phyloP scores from a whole-genome alignment of 805 yeast species.

The Saccharomycopsis sp. region DNA sequence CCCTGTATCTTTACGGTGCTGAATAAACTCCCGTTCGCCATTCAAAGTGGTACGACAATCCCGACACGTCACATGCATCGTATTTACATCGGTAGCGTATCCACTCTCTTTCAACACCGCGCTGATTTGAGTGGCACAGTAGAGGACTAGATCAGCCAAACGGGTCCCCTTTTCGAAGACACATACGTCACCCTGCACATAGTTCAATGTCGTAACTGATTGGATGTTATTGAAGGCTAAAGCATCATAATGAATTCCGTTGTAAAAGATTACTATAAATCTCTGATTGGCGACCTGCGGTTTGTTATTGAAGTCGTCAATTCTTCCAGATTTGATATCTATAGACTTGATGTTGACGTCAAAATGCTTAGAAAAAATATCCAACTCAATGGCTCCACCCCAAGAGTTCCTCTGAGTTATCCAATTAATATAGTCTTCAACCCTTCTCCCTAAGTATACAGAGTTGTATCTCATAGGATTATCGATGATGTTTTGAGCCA shows the following conservation, averaged over 20 bases:
- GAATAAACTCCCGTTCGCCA: slow-evolving; percentile 60
- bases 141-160: slow-evolving; percentile 31
- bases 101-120: slow-evolving; percentile 40
- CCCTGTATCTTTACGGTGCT: slow-evolving; percentile 57
- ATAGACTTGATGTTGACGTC: slow-evolving; percentile 48
- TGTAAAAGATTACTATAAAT: slow-evolving; percentile 52
- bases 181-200: slow-evolving; percentile 29
- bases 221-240: slow-evolving; percentile 37
- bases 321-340: slow-evolving; percentile 56
- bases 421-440: slow-evolving; percentile 51
- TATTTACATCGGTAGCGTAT: slow-evolving; percentile 59
- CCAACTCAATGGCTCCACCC: slow-evolving; percentile 82
- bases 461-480: slow-evolving; percentile 44
- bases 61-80: slow-evolving; percentile 50
- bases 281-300: slow-evolving; percentile 23
- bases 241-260: slow-evolving; percentile 71
- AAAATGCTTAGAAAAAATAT: slow-evolving; percentile 49
- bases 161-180: slow-evolving; percentile 35
- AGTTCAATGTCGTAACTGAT: slow-evolving; percentile 10
- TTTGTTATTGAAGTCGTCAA: slow-evolving; percentile 42
- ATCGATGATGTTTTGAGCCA: slow-evolving; percentile 38
- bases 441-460: slow-evolving; percentile 49
- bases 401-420: slow-evolving; percentile 52
- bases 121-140: slow-evolving; percentile 36
- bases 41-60: slow-evolving; percentile 43